These are phyloP conservation scores for Friedmanniomyces simplex DNA, from an alignment of 495 filamentous ascomycete species.

Conservation along the genomic window DNA sequence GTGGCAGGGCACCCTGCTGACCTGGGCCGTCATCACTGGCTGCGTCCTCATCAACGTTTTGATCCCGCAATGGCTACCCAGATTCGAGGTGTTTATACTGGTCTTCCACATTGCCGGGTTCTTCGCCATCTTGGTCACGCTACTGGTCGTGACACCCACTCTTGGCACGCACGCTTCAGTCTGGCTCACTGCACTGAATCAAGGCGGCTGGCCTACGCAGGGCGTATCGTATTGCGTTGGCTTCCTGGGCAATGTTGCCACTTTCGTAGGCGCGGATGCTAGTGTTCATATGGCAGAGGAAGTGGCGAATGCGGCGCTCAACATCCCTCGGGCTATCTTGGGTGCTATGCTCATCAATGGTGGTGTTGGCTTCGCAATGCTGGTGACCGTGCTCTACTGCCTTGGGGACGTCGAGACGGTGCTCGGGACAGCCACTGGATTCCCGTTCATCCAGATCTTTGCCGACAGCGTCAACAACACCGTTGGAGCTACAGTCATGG, in stretches of 20 bases:
- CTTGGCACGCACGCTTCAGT: conserved; percentile 2
- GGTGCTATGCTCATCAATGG: conserved; percentile 16
- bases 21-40: conserved; percentile 15
- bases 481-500: conserved; percentile 44
- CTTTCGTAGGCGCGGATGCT: conserved; percentile 20
- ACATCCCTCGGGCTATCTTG: conserved; percentile 19
- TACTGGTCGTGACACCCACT: conserved; percentile 15
- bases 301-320: conserved; percentile 12
- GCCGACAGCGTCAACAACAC: conserved; percentile 40
- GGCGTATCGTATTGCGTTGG: conserved; percentile 20
- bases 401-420: conserved; percentile 39
- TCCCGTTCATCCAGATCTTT: conserved; percentile 48
- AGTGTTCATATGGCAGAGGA: conserved; percentile 22
- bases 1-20: conserved; percentile 29
- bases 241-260: conserved; percentile 14
- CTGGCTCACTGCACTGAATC: conserved; percentile 10
- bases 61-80: conserved; percentile 14
- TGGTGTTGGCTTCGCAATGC: conserved; percentile 11
- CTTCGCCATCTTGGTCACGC: conserved; percentile 16
- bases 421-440: conserved; percentile 38
- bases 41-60: conserved; percentile 23
- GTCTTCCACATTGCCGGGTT: conserved; percentile 21
- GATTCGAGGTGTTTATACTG: conserved; percentile 17
- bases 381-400: conserved; percentile 37
- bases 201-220: conserved; percentile 19